phyloP scores from a whole-genome alignment of 202 grass and related monocot species.

The Tripidium arundinaceum region DNA sequence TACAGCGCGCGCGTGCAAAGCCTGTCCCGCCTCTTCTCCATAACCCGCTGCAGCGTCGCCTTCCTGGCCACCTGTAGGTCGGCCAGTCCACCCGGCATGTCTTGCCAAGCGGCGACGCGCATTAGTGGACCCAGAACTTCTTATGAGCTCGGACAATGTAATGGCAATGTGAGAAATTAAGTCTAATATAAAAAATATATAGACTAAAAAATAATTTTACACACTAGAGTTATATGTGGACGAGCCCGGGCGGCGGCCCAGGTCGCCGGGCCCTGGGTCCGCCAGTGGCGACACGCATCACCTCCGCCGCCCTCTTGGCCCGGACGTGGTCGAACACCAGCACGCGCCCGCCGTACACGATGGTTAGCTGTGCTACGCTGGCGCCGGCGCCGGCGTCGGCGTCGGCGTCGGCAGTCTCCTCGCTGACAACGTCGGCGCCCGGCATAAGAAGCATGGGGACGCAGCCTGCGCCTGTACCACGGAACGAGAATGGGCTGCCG shows the following conservation, averaged over 20 bases:
- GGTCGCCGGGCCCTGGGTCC: too few relatives aligned
- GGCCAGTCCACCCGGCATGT: too few relatives aligned
- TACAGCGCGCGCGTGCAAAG: constrained; percentile 11
- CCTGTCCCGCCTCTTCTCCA: constrained; percentile 62
- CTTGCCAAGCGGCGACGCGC: constrained; percentile 3
- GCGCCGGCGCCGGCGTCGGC: too few relatives aligned
- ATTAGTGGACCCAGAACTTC: too few relatives aligned
- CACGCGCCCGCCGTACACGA: constrained; percentile 50
- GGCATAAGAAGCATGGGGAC: constrained; percentile 27
- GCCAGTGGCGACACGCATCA: too few relatives aligned
- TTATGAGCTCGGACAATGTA: too few relatives aligned
- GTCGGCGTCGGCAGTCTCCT: not conserved
- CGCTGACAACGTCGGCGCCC: not conserved
- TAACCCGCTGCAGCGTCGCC: constrained; percentile 62
- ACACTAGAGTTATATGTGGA: too few relatives aligned
- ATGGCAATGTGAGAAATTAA: too few relatives aligned
- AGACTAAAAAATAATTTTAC: too few relatives aligned
- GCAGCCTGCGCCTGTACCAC: not conserved
- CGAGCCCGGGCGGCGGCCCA: too few relatives aligned
- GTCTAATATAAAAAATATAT: too few relatives aligned
- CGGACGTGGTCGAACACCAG: constrained; percentile 45
- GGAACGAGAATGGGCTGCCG: not conserved
- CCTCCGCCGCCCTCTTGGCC: constrained; percentile 32
- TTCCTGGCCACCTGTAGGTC: constrained; percentile 58
- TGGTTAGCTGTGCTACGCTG: constrained; percentile 22